Base-by-base conservation (phyloP, 768 basidiomycete genomes). In the Psilocybe cubensis region DNA sequence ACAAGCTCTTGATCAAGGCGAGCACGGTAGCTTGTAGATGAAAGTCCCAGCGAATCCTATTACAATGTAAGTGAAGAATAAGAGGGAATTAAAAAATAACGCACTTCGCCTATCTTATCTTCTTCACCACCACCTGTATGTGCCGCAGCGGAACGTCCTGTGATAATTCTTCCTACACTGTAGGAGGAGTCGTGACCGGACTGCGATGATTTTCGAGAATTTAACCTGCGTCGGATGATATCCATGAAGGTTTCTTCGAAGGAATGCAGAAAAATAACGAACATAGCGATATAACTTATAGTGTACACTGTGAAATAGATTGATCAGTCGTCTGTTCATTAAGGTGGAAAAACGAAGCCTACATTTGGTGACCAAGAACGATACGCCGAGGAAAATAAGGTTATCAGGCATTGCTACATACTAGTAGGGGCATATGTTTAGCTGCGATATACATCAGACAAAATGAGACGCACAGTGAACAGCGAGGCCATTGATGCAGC, bases 331-430 rank as follows among this genome's bases (percentile, higher is more conserved):
- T 52, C 27, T 55, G 24, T 7, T 31, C 4, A 24, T 47, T 10
- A 7, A 1, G 54, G 29, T 44, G 14, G 21, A 50, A 40, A 43
- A 17, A 31, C 54, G 24, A 14, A 27, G 66, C 73, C 25, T 66
- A 78, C 79, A 63, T 60, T 78, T 76, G 10, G 77, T 79, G 7
- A 79, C 66, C 8, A 79, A 64, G 56, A 76, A 79, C 48, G 76
- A 72, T 14, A 81, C 61, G 4, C 70, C 73, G 21, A 81, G 64
- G 67, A 75, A 79, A 38, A 78, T 63, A 53, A 79, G 74, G 9
- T 71, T 79, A 46, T 76, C 24, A 3, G 54, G 56, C 56, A 57
- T 51, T 5, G 28, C 33, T 3, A 25, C 48, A 40, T 44, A 57
- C 67, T 2, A 74, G 75, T 58, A 1, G 75, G 60, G 35, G 75